Base-by-base conservation (phyloP, 2,329 filamentous ascomycete species). In the Verticillium albo-atrum region DNA sequence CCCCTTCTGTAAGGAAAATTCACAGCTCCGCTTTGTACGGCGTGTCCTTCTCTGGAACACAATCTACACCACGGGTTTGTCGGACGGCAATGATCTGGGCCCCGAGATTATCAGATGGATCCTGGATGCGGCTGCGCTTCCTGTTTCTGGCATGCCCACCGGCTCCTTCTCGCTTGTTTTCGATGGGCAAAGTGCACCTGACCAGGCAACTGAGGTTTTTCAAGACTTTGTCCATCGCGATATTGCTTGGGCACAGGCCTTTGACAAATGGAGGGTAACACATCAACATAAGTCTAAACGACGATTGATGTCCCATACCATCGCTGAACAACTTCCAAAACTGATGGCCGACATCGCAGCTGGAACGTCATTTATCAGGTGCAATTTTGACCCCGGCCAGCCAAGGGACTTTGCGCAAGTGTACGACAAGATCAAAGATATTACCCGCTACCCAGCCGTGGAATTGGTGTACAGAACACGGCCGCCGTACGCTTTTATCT, bases 341-440 rank as follows among this genome's bases (percentile, higher is more conserved):
- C 9, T 10, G 9, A 10, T 32, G 50, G 28, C 12, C 28, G 58
- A 60, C 17, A 26, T 60, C 2, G 55, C 50, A 10, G 15, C 32
- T 9, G 26, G 32, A 1, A 55, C 23, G 2, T 60, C 55, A 15
- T 10, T 30, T 3, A 35, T 57, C 3, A 26, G n/a, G 6, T 60
- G 58, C 55, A 57, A 57, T 25, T 60, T 60, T 23, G 28, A 60
- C 27, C 35, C 56, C 6, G 58, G 58, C n/a, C 32, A 57, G 15
- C 32, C 23, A 3, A 47, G 27, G 51, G 27, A 55, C 17, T 20
- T 52, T 1, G 20, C 50, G n/a, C 4, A 4, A 6, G 28, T 60
- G 6, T 23, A 57, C 15, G 34, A 30, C 14, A 52, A 55, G 6
- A 26, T 54, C 25, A 35, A 7, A 10, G 14, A 12, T 2, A 14